phyloP scores from a whole-genome alignment of 1,284 basidiomycete species.

The Tetrapyrgos nigripes region DNA sequence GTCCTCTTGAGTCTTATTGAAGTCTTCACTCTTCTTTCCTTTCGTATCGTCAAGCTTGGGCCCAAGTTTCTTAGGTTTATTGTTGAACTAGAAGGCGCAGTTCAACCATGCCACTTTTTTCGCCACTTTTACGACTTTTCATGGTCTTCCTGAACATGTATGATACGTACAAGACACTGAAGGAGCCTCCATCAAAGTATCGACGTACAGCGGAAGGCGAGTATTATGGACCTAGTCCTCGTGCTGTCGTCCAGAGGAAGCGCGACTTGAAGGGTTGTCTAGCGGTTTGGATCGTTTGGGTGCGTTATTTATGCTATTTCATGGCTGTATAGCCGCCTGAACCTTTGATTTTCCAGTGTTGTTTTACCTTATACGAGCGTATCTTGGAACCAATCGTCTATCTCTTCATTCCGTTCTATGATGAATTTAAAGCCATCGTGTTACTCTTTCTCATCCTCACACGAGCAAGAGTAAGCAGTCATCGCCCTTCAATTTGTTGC shows the following conservation, averaged over 20 bases:
- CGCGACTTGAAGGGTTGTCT: constrained; percentile 83
- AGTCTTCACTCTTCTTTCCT: neutral
- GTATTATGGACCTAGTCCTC: constrained; percentile 60
- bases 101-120: constrained; percentile 66
- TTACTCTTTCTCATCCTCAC: constrained; percentile 77
- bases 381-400: constrained; percentile 65
- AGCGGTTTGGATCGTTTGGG: constrained; percentile 85
- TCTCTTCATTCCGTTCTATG: constrained; percentile 79
- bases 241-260: constrained; percentile 75
- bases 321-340: neutral
- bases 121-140: constrained; percentile 67
- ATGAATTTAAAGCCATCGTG: constrained; percentile 74
- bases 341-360: constrained; percentile 49
- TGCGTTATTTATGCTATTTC: constrained; percentile 43
- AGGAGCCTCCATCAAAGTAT: constrained; percentile 63
- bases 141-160: constrained; percentile 81
- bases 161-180: constrained; percentile 83
- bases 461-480: constrained; percentile 67
- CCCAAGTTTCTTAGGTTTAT: neutral
- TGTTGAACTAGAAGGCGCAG: neutral
- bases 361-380: constrained; percentile 68
- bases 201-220: constrained; percentile 47
- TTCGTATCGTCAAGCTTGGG: neutral
- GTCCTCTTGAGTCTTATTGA: neutral
- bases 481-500: neutral